Base-by-base conservation (phyloP, 2,329 filamentous ascomycete genomes). In the Sporothrix protearum region DNA sequence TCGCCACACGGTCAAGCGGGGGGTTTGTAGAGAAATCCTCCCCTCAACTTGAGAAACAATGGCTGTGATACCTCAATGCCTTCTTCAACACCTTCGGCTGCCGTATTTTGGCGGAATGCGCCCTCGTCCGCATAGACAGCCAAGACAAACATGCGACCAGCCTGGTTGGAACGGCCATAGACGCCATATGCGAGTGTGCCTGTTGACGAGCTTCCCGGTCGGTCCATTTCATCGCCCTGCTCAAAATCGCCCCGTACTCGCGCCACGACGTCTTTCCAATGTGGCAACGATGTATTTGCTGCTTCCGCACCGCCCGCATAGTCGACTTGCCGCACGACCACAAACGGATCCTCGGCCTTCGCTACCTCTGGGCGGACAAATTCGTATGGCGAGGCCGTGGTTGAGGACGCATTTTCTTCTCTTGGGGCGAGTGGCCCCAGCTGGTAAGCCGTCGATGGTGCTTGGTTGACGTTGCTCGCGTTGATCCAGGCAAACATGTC, bases 401-500 rank as follows among this genome's bases (percentile, higher is more conserved):
- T 16, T 51, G 25, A 30, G 2, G 25, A 22, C 22, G 30, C 36
- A 22, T 47, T 53, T 16, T 30, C 12, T 10, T 5, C 6, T 3
- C 2, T 5, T 3, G 8, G 1, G 10, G 28, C 3, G 19, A 71
- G 16, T 1, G 70, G 39, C 5, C 16, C 33, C 19, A 71, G 36
- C 25, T 61, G 51, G 42, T 71, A 64, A 9, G 68, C 70, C 2
- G 49, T 59, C 1, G 70, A 63, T 1, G 63, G 36, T 9, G 36
- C 36, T 14, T 57, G 36, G 28, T 71, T 68, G 8, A 71, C 51
- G 39, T 49, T 25, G 19, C 49, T 28, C 2, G 70, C 33, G 39
- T 68, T 68, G 61, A 71, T 71, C 70, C 70, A 71, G 4, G 39
- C 19, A 45, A 71, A 68, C 70, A 71, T 71, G 49, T 68, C 70